Evolutionary conservation across 1,139 yeast species (phyloP).

Genomic region (Pichia inconspicua): DNA sequence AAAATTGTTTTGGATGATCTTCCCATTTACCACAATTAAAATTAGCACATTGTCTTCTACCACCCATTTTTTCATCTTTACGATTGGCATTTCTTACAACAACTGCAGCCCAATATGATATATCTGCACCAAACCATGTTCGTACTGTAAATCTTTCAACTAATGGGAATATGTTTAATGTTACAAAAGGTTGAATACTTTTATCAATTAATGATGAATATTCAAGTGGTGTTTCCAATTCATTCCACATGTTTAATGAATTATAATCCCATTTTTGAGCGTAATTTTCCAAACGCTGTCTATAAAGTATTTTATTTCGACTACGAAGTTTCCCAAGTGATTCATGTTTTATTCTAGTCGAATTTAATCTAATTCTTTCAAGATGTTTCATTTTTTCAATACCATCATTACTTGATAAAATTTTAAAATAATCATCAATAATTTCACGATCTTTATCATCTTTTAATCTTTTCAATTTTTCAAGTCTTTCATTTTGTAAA

Average conservation of each 20-base stretch:
- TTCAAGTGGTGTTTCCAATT: conserved; percentile 37
- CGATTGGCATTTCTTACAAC: conserved; percentile 94
- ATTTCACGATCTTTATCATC: conserved; percentile 9
- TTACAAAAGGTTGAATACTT: conserved; percentile 43
- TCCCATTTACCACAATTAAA: conserved; percentile 97
- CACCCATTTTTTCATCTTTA: conserved; percentile 78
- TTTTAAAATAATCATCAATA: conserved; percentile 17
- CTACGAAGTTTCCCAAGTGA: conserved; percentile 24
- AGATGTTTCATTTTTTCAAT: conserved; percentile 23
- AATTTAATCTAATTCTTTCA: conserved; percentile 23
- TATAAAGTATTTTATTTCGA: conserved; percentile 20
- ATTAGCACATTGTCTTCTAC: conserved; percentile 91
- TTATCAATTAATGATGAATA: conserved; percentile 36
- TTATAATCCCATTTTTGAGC: conserved; percentile 49
- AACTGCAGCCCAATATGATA: conserved; percentile 95
- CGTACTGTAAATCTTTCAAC: conserved; percentile 86
- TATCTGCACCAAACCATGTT: conserved; percentile 56
- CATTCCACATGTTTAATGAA: conserved; percentile 36
- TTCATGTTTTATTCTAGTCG: conserved; percentile 23
- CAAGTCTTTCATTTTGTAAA: conserved; percentile 8
- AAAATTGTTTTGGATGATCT: conserved; percentile 78
- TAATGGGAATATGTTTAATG: conserved; percentile 73
- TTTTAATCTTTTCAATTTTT: conserved; percentile 1
- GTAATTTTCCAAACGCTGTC: conserved; percentile 26
- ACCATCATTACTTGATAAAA: conserved; percentile 17